phyloP scores from a whole-genome alignment of 1,139 yeast species.

The Yamadazyma aaseri region DNA sequence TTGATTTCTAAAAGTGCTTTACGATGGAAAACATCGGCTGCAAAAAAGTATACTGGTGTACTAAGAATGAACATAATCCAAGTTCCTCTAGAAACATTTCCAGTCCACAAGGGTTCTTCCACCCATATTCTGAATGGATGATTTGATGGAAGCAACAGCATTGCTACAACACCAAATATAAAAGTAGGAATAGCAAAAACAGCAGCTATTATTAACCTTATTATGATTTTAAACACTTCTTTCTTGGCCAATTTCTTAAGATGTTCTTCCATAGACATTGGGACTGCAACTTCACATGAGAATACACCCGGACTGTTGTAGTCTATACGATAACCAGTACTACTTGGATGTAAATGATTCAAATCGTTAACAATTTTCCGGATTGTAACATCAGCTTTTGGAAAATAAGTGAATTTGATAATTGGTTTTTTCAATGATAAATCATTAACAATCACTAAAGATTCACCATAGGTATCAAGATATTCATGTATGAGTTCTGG shows the following conservation, averaged over 20 bases:
- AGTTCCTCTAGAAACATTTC: slow-evolving; percentile 59
- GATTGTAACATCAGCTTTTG: slow-evolving; percentile 53
- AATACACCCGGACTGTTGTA: slow-evolving; percentile 34
- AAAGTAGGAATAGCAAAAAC: slow-evolving; percentile 59
- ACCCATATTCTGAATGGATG: slow-evolving; percentile 52
- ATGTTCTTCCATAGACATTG: slow-evolving; percentile 62
- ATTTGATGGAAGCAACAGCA: slow-evolving; percentile 53
- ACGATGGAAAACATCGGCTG: slow-evolving; percentile 69
- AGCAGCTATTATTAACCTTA: slow-evolving; percentile 48
- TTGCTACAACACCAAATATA: slow-evolving; percentile 64
- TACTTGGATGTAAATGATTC: slow-evolving; percentile 39
- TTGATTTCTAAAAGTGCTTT: slow-evolving; percentile 62
- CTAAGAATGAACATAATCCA: slow-evolving; percentile 66
- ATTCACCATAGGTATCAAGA: slow-evolving; percentile 53
- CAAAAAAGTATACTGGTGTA: slow-evolving; percentile 73
- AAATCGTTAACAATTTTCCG: slow-evolving; percentile 53
- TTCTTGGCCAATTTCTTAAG: slow-evolving; percentile 47
- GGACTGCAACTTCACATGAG: slow-evolving; percentile 54
- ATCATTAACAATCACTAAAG: slow-evolving; percentile 55
- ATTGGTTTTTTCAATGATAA: slow-evolving; percentile 55
- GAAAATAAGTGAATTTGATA: slow-evolving; percentile 63
- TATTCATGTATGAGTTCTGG: slow-evolving; percentile 56
- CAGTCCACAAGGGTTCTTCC: slow-evolving; percentile 62
- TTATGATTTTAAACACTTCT: slow-evolving; percentile 48
- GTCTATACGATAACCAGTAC: slow-evolving; percentile 22